phyloP scores from a whole-genome alignment of 1,284 basidiomycete species.

The Ganoderma sinense region DNA sequence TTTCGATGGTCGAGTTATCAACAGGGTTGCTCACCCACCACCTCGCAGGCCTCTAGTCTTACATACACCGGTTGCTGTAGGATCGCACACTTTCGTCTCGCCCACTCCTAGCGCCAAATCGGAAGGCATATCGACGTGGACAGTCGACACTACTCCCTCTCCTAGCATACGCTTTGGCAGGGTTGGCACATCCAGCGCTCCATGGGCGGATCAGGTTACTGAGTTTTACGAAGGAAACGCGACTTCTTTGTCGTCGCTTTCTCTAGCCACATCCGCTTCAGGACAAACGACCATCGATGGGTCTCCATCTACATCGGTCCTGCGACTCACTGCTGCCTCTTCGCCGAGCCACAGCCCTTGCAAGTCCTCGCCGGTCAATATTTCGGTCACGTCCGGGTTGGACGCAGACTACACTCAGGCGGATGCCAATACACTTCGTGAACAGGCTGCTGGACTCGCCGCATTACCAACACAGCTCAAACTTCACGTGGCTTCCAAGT shows the following conservation, averaged over 20 bases:
- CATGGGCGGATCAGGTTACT: conserved; percentile 26
- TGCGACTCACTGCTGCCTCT: neutral
- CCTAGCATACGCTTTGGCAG: neutral
- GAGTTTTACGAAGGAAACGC: conserved; percentile 16
- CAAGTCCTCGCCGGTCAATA: neutral
- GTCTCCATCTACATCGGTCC: too few species aligned
- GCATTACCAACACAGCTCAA: neutral
- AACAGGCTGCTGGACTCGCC: neutral
- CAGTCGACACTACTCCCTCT: neutral
- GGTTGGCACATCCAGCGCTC: neutral
- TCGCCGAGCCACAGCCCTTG: neutral
- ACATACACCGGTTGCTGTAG: neutral
- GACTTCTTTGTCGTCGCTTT: conserved; percentile 18
- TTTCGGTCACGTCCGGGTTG: neutral
- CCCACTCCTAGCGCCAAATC: neutral
- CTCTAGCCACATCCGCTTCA: neutral
- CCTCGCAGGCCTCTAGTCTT: neutral
- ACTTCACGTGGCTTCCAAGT: too few species aligned
- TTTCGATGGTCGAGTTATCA: neutral
- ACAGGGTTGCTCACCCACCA: neutral
- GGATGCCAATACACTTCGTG: neutral
- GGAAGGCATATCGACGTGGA: neutral
- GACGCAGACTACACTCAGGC: too few species aligned
- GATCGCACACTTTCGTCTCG: neutral
- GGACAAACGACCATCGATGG: neutral